A percentile compares a stretch with the other conserved stretches of the same genome.
Evolutionary conservation across 768 basidiomycete genomes (phyloP).

Genomic region (Porpolomopsis calyptriformis): DNA sequence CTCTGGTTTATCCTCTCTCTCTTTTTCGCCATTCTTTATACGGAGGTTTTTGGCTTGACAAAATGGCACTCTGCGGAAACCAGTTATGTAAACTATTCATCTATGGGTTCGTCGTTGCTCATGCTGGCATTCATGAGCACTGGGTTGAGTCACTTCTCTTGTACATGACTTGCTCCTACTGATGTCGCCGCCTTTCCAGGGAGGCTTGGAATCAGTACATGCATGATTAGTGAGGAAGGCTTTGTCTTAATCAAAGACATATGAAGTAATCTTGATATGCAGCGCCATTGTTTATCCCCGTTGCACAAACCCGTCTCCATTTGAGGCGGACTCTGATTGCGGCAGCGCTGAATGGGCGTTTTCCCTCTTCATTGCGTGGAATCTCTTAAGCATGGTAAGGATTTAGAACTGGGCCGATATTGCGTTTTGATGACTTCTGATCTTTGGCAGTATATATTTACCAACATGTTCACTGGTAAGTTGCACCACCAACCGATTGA

Average conservation of each 20-base stretch:
- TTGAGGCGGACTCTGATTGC: conserved; percentile 67
- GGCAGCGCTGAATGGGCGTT: conserved; percentile 79
- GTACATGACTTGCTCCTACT: conserved; percentile 5
- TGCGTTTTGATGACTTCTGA: conserved; percentile 3
- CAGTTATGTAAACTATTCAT: conserved; percentile 65
- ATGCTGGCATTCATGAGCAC: conserved; percentile 91
- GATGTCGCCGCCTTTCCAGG: conserved; percentile 28
- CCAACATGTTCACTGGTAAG: conserved; percentile 88
- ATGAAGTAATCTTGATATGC: conserved; percentile 7
- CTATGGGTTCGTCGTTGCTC: conserved; percentile 68
- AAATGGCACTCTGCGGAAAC: conserved; percentile 70
- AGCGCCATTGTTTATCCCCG: conserved; percentile 71
- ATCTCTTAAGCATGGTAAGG: conserved; percentile 86
- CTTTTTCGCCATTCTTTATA: conserved; percentile 80
- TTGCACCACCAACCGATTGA: neutral
- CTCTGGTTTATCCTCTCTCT: conserved; percentile 87
- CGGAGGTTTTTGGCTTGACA: conserved; percentile 87
- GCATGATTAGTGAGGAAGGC: conserved; percentile 76
- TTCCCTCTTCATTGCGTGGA: conserved; percentile 88
- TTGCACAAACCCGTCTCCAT: conserved; percentile 48
- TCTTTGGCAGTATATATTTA: conserved; percentile 75
- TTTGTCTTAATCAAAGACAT: neutral
- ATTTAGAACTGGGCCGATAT: conserved; percentile 2
- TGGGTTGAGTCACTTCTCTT: conserved; percentile 44
- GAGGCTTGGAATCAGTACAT: conserved; percentile 97